Evolutionary conservation across 2,329 filamentous ascomycete genomes (phyloP).

Genomic region (Fusarium sp.): DNA sequence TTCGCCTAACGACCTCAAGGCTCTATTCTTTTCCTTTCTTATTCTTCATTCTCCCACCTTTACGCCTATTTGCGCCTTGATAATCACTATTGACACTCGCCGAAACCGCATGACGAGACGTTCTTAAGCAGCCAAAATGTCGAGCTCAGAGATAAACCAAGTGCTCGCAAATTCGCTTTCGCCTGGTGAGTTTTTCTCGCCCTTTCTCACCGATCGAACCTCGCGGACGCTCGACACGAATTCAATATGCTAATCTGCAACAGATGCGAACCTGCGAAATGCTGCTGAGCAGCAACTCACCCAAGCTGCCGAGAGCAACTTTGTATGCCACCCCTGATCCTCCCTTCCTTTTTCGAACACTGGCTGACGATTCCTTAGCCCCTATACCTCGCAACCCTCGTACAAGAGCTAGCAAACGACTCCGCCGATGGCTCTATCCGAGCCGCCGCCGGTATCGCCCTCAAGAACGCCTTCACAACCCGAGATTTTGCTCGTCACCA

Average conservation of each 20-base stretch:
- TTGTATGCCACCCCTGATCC: constrained; percentile 70
- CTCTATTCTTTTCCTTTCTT: constrained; percentile 37
- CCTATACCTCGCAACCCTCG: constrained; percentile 91
- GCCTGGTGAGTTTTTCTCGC: constrained; percentile 74
- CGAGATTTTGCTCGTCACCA: constrained; percentile 89
- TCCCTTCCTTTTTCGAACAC: constrained; percentile 23
- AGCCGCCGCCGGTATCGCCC: constrained; percentile 92
- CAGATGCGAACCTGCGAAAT: constrained; percentile 90
- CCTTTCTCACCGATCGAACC: constrained; percentile 17
- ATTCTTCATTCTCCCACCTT: constrained; percentile 23
- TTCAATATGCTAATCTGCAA: constrained; percentile 51
- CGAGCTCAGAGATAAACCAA: constrained; percentile 92
- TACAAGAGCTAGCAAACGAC: constrained; percentile 94
- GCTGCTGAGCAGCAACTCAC: constrained; percentile 93
- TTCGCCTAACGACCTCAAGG: constrained; percentile 43
- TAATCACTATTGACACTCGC: constrained; percentile 42
- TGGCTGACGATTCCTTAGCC: constrained; percentile 68
- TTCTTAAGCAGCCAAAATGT: constrained; percentile 64
- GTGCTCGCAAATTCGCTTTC: constrained; percentile 98
- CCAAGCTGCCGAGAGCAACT: constrained; percentile 93
- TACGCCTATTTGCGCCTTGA: constrained; percentile 27
- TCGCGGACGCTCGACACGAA: constrained; percentile 18
- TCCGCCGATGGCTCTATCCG: constrained; percentile 84
- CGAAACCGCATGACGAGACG: constrained; percentile 55
- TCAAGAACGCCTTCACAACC: constrained; percentile 98